Evolutionary conservation across 768 basidiomycete genomes (phyloP).

Genomic region (Rhodotorula sphaerocarpa): DNA sequence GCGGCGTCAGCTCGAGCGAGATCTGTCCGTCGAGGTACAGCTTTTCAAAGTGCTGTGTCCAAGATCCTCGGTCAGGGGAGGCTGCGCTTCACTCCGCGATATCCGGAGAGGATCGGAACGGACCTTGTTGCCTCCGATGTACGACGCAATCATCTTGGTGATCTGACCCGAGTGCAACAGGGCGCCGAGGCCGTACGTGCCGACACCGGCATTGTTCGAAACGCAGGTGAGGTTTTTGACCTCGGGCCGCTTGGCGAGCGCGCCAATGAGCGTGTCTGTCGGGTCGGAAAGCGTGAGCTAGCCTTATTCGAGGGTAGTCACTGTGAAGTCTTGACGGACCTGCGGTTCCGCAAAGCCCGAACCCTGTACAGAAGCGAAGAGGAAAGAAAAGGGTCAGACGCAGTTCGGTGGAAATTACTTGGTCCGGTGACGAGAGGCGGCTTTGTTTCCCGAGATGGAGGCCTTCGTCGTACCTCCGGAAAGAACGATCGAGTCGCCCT

Average conservation of each 20-base stretch:
- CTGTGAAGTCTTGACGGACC: conserved; percentile 47
- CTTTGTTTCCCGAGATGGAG: not conserved
- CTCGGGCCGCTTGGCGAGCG: conserved; percentile 64
- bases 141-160: conserved; percentile 75
- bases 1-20: conserved; percentile 73
- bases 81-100: not conserved
- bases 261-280: conserved; percentile 70
- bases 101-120: conserved; percentile 34
- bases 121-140: conserved; percentile 57
- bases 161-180: conserved; percentile 68
- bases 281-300: not conserved
- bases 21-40: conserved; percentile 73
- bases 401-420: not conserved
- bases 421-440: no score
- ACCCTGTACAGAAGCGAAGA: conserved; percentile 51
- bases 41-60: conserved; percentile 61
- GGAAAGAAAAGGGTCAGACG: not conserved
- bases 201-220: conserved; percentile 69
- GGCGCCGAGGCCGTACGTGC: conserved; percentile 42
- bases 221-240: conserved; percentile 70
- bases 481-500: conserved; percentile 67
- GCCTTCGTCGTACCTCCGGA: conserved; percentile 85
- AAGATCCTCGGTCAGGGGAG: no score
- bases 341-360: conserved; percentile 81
- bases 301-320: not conserved